phyloP scores from a whole-genome alignment of 257 asterid species.

The Solanum megistacrolobum region DNA sequence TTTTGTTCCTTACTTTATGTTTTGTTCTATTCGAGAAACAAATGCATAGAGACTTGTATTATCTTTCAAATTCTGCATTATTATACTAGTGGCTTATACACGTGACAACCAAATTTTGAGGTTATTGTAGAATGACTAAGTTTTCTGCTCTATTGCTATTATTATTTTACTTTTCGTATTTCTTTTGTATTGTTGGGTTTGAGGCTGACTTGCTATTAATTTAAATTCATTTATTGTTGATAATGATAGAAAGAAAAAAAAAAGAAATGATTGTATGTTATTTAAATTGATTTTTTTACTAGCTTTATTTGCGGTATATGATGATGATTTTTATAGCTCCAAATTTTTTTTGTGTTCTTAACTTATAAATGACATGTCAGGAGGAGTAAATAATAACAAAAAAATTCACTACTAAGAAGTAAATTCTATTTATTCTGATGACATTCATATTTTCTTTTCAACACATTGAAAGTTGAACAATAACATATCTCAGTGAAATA shows the following conservation, averaged over 20 bases:
- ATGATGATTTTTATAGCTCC: neutral
- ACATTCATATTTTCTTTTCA: no score
- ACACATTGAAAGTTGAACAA: no score
- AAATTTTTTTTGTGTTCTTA: neutral
- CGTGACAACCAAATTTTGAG: neutral
- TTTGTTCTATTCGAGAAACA: neutral
- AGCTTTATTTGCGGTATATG: neutral
- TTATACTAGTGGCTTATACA: no score
- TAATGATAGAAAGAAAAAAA: no score
- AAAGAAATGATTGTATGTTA: neutral
- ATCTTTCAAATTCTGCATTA: neutral
- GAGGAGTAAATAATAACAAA: neutral
- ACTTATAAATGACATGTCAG: neutral
- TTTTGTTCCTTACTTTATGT: neutral
- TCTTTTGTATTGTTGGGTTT: neutral
- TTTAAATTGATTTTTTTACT: neutral
- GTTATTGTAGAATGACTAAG: neutral
- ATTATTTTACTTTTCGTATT: no score
- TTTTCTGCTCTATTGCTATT: no score
- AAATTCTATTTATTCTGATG: no score
- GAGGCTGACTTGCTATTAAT: neutral
- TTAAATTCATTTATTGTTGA: neutral
- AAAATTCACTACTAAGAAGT: no score
- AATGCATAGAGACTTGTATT: neutral
- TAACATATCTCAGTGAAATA: no score